Conservation (phyloP, 208 protist genomes). For the Spongospora subterranea region DNA sequence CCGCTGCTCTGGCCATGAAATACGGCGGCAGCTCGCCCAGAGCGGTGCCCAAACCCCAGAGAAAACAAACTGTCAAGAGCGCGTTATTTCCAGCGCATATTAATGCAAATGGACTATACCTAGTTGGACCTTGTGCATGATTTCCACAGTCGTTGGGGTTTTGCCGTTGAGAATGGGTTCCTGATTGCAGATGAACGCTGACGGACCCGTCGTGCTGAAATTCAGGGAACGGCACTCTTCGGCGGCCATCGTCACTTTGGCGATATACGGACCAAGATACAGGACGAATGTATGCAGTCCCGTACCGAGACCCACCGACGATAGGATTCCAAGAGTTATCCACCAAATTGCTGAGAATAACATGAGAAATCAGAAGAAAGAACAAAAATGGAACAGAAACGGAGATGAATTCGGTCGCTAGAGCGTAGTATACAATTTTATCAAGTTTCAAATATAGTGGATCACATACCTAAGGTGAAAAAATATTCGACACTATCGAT, state of each 20-base stretch:
- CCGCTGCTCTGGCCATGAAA: constrained; percentile 24
- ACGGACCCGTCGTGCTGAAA: constrained; percentile 23
- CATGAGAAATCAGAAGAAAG: neutral
- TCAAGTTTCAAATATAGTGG: neutral
- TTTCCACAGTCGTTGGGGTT: neutral
- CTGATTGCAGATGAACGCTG: neutral
- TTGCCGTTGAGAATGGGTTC: neutral
- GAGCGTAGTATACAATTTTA: neutral
- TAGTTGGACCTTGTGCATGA: constrained; percentile 12
- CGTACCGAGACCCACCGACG: constrained; percentile 23
- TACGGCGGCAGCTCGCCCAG: constrained; percentile 58
- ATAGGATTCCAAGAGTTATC: constrained; percentile 31
- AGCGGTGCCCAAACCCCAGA: constrained; percentile 55
- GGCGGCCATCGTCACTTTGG: constrained; percentile 40
- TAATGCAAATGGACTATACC: neutral
- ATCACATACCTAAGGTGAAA: neutral
- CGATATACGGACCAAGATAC: constrained; percentile 57
- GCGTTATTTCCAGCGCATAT: neutral
- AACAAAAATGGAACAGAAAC: neutral
- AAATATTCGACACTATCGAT: neutral
- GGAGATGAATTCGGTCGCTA: neutral
- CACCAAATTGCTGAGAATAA: neutral
- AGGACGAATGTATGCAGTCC: constrained; percentile 53
- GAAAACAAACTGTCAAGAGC: neutral
- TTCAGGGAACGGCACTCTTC: constrained; percentile 3